Evolutionary conservation across 2,329 filamentous ascomycete species (phyloP).

Genomic region (Huntiella omanensis): DNA sequence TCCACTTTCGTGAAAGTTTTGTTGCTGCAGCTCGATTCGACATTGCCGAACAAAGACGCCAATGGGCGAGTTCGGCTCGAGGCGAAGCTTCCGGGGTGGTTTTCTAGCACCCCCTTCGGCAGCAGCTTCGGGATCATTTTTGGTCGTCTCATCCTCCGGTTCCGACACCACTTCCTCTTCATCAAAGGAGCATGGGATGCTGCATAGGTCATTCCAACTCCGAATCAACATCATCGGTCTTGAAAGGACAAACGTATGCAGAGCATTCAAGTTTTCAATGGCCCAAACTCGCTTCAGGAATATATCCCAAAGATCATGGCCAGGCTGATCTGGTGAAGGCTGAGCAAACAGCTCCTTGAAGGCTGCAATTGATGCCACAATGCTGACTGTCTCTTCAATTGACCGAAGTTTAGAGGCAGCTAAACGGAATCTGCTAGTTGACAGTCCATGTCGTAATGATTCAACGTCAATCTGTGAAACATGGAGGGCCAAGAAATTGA

Average conservation of each 20-base stretch:
- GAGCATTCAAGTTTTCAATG: constrained; percentile 60
- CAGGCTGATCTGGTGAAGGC: constrained; percentile 39
- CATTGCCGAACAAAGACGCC: constrained; percentile 64
- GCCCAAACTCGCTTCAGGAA: constrained; percentile 70
- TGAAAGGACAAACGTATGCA: constrained; percentile 56
- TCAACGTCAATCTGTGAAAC: constrained; percentile 30
- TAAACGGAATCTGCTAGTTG: constrained; percentile 8
- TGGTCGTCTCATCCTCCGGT: background rate
- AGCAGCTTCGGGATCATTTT: constrained; percentile 27
- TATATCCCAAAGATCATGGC: constrained; percentile 70
- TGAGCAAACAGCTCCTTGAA: constrained; percentile 39
- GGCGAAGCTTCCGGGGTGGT: constrained; percentile 32
- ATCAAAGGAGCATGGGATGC: background rate
- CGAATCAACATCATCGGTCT: constrained; percentile 3
- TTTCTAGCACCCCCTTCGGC: constrained; percentile 41
- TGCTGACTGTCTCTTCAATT: constrained; percentile 29
- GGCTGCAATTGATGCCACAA: constrained; percentile 35
- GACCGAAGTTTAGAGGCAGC: constrained; percentile 21
- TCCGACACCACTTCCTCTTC: background rate
- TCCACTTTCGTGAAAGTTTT: constrained; percentile 63
- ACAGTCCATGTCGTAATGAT: constrained; percentile 13
- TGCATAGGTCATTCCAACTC: background rate
- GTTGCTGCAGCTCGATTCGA: constrained; percentile 57
- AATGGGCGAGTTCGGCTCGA: constrained; percentile 59
- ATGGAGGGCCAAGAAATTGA: constrained; percentile 62